These are phyloP conservation scores for Fagopyrum homotropicum DNA, from an alignment of 148 eudicot species.

Conservation along the genomic window DNA sequence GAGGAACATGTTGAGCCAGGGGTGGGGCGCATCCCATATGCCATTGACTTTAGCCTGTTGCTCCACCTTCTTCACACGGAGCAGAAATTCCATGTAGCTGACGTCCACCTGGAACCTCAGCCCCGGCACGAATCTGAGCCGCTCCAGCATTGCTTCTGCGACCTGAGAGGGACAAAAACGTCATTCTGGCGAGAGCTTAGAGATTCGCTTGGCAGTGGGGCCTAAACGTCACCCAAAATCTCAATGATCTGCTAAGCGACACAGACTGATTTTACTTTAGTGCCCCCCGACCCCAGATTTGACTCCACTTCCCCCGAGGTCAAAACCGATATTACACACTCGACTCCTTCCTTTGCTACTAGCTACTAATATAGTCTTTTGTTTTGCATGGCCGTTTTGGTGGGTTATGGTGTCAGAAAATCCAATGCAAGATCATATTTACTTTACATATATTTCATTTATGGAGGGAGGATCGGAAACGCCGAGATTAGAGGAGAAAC, in stretches of 20 bases:
- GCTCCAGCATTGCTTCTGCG: conserved; percentile 41
- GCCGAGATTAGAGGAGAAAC: not conserved
- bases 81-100: conserved; percentile 64
- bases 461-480: not conserved
- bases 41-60: conserved; percentile 55
- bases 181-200: not conserved
- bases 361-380: no score
- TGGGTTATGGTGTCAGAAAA: conserved; percentile 67
- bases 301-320: not conserved
- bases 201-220: conserved; percentile 12
- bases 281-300: not conserved
- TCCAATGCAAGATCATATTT: conserved; percentile 62
- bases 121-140: conserved; percentile 35
- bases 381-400: conserved; percentile 35
- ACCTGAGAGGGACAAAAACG: conserved; percentile 25
- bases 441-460: not conserved
- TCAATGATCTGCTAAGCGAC: conserved; percentile 28
- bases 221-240: conserved; percentile 32
- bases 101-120: conserved; percentile 50
- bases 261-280: not conserved
- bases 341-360: conserved; percentile 15
- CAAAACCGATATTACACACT: not conserved
- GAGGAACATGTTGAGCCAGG: conserved; percentile 83
- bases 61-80: conserved; percentile 66
- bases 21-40: conserved; percentile 90